Evolutionary conservation across 768 basidiomycete species (phyloP).

Genomic region (Tubosaeta brunneosetosa): DNA sequence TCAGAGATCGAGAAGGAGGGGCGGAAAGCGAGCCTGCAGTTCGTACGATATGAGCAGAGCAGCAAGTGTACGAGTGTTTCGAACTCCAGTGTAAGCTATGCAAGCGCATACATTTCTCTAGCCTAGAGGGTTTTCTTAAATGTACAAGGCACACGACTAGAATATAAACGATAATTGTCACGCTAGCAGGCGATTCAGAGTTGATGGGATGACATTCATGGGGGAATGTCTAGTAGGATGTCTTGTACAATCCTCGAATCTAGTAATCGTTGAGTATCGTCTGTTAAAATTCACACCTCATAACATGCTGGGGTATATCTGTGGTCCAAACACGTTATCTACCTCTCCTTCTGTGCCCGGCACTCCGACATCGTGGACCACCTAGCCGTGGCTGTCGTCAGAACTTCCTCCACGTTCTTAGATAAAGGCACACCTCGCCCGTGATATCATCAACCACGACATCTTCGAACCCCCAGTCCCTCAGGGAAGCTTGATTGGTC

Average conservation of each 20-base stretch:
- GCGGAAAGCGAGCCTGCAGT: constrained; percentile 47
- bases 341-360: constrained; percentile 60
- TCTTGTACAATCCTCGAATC: too few relatives aligned
- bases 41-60: constrained; percentile 95
- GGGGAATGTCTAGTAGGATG: too few relatives aligned
- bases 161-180: not conserved
- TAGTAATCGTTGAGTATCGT: too few relatives aligned
- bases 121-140: constrained; percentile 9
- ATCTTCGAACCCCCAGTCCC: constrained; percentile 84
- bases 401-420: not conserved
- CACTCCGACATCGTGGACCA: constrained; percentile 64
- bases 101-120: constrained; percentile 78
- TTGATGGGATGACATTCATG: not conserved
- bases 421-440: constrained; percentile 48
- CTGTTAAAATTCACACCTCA: not conserved
- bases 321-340: constrained; percentile 55
- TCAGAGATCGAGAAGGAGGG: constrained; percentile 46
- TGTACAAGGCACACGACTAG: not conserved
- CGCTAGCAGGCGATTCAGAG: not conserved
- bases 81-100: constrained; percentile 95
- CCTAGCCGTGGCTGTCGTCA: constrained; percentile 35
- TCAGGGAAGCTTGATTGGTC: constrained; percentile 50
- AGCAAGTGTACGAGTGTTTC: constrained; percentile 59
- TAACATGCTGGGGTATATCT: constrained; percentile 28
- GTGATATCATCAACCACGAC: constrained; percentile 44